These are phyloP conservation scores for Colletotrichum tabaci DNA, from an alignment of 2,329 filamentous ascomycete genomes.

Conservation along the genomic window DNA sequence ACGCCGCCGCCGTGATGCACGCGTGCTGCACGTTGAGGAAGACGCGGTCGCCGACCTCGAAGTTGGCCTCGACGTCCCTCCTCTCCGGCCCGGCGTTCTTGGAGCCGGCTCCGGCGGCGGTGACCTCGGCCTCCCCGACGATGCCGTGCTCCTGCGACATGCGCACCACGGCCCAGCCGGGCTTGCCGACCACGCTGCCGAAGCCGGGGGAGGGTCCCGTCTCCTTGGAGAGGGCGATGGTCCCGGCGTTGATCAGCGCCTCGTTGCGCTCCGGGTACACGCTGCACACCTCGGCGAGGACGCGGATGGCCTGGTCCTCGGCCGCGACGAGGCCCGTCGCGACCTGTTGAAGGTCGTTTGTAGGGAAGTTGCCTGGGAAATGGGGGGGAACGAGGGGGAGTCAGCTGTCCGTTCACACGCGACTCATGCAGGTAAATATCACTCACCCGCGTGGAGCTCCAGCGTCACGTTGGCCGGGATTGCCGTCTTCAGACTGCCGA, in stretches of 20 bases:
- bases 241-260: slow-evolving; percentile 55
- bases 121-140: slow-evolving; percentile 39
- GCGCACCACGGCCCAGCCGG: slow-evolving; percentile 52
- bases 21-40: slow-evolving; percentile 52
- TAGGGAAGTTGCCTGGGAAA: slow-evolving; percentile 52
- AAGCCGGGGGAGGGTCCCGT: slow-evolving; percentile 50
- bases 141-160: slow-evolving; percentile 58
- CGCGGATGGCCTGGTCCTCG: slow-evolving; percentile 50
- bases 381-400: not conserved
- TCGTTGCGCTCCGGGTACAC: slow-evolving; percentile 56
- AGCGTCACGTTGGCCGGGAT: slow-evolving; percentile 51
- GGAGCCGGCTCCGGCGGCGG: not conserved
- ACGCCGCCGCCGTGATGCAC: slow-evolving; percentile 56
- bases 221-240: slow-evolving; percentile 54
- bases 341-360: slow-evolving; percentile 57
- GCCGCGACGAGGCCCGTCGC: slow-evolving; percentile 51
- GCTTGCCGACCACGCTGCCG: slow-evolving; percentile 48
- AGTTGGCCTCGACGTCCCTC: slow-evolving; percentile 46
- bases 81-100: slow-evolving; percentile 38
- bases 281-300: slow-evolving; percentile 55
- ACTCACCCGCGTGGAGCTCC: slow-evolving; percentile 54
- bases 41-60: slow-evolving; percentile 53
- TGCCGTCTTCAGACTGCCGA: slow-evolving; percentile 49
- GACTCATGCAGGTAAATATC: too few relatives aligned
- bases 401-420: too few relatives aligned